Conservation (phyloP, 176 grass and related monocot genomes). For the Oryza officinalis region DNA sequence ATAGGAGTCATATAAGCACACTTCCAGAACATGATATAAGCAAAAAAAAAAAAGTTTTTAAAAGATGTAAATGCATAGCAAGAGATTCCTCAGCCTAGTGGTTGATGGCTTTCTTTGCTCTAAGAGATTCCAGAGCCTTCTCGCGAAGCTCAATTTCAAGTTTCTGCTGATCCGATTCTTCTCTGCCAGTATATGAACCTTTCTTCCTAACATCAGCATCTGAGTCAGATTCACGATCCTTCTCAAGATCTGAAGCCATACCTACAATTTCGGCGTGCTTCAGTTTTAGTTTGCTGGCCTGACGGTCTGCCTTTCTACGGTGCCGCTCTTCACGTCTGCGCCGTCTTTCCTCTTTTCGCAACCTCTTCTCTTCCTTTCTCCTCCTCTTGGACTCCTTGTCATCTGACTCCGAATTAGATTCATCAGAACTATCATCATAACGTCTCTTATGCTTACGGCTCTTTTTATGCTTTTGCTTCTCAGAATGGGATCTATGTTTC, state of each 20-base stretch:
- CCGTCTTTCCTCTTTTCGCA: slow-evolving; percentile 85
- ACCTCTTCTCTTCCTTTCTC: slow-evolving; percentile 73
- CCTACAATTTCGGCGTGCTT: slow-evolving; percentile 41
- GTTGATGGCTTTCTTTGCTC: slow-evolving; percentile 67
- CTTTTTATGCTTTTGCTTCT: slow-evolving; percentile 69
- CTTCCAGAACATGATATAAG: slow-evolving; percentile 50
- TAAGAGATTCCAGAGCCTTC: slow-evolving; percentile 83
- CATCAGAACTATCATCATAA: slow-evolving; percentile 59
- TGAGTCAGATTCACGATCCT: slow-evolving; percentile 39
- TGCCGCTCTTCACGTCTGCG: slow-evolving; percentile 68
- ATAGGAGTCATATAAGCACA: slow-evolving; percentile 54
- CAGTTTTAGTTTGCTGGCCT: slow-evolving; percentile 48
- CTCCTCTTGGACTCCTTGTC: slow-evolving; percentile 62
- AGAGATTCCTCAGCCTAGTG: slow-evolving; percentile 56
- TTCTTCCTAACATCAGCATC: slow-evolving; percentile 50
- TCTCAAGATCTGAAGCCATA: slow-evolving; percentile 53
- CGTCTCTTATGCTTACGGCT: slow-evolving; percentile 65
- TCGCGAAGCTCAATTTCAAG: slow-evolving; percentile 87
- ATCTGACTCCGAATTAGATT: slow-evolving; percentile 60
- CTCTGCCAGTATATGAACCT: slow-evolving; percentile 42
- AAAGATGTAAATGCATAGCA: slow-evolving; percentile 34
- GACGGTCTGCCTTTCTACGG: slow-evolving; percentile 58
- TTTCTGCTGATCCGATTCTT: slow-evolving; percentile 60
- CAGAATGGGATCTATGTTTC: slow-evolving; percentile 49
- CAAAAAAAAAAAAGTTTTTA: slow-evolving; percentile 34